Evolutionary conservation across 108 stramenopile species (phyloP), one percentile per base, ranked within the genome.

Genomic region (Fragilaria radians): DNA sequence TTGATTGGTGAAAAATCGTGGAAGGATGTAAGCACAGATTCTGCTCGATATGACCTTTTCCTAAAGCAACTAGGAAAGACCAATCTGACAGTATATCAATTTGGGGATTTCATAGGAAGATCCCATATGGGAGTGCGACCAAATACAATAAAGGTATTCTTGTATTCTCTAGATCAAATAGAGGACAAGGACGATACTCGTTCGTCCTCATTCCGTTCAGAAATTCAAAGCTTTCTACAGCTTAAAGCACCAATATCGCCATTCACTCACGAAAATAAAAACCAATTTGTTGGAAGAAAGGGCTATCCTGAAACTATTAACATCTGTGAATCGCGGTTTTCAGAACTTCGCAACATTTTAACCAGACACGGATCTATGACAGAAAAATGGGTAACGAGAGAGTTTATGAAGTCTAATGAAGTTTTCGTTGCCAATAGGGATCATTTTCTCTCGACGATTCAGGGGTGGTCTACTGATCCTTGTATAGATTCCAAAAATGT

Each of bases 161-260:
- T 80, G 7, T 80, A 80, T 32, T 62, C 71, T 24, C 26, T 62
- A 18, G 73, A 80, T 25, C 79, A 80, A 54, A 30, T 80, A 19
- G 62, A 72, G 28, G 78, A 79, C 47, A 27, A 28, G 11, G 63
- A 79, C 59, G 48, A 27, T 0, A 67, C 66, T 4, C 61, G 73
- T n/a, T 46, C 42, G 46, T 11, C 5, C 1, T 4, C 1, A 25
- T 79, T 79, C 42, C 61, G 68, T 11, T 24, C 21, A 3, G 71
- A 72, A 33, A 31, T 79, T 33, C 67, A 74, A 32, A 30, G 33
- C 2, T 79, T 72, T 57, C 49, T 79, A 11, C 59, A 50, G 4
- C 36, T 79, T 30, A 23, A 62, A 32, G 51, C 30, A 31, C 61
- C 69, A 22, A 55, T 72, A 34, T 57, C 70, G 27, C 59, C 59